Conservation (phyloP, 495 filamentous ascomycete genomes). For the Hyaloscypha hepaticicola region DNA sequence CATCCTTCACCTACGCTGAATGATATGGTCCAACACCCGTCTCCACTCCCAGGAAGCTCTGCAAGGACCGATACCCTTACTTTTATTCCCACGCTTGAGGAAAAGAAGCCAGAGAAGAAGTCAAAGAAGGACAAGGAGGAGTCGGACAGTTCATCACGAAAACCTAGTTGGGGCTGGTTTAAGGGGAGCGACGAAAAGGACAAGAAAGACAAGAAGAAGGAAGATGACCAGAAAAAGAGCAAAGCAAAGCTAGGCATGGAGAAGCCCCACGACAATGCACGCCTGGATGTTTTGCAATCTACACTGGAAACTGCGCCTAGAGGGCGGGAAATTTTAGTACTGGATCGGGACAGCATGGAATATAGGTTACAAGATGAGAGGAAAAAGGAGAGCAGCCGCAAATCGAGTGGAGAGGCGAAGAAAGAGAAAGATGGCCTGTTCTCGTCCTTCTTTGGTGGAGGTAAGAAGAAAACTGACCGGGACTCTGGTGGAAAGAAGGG, state of each 20-base stretch:
- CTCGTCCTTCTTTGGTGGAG: slow-evolving; percentile 85
- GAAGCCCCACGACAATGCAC: slow-evolving; percentile 67
- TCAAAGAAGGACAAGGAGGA: slow-evolving; percentile 61
- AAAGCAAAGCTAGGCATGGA: slow-evolving; percentile 56
- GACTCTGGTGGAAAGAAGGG: slow-evolving; percentile 67
- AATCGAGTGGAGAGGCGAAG: slow-evolving; percentile 70
- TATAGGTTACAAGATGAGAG: slow-evolving; percentile 75
- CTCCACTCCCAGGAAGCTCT: slow-evolving; percentile 67
- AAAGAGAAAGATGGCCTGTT: slow-evolving; percentile 88
- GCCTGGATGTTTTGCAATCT: slow-evolving; percentile 77
- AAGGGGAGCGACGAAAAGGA: slow-evolving; percentile 55
- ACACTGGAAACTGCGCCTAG: slow-evolving; percentile 67
- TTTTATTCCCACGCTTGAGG: slow-evolving; percentile 79
- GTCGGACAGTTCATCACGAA: slow-evolving; percentile 50
- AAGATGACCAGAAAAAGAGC: slow-evolving; percentile 54
- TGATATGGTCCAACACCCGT: slow-evolving; percentile 60
- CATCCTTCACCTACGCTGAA: slow-evolving; percentile 46
- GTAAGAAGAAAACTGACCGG: slow-evolving; percentile 75
- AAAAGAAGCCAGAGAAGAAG: slow-evolving; percentile 65
- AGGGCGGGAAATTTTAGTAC: slow-evolving; percentile 77
- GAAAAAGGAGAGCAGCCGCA: slow-evolving; percentile 75
- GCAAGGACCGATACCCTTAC: slow-evolving; percentile 76
- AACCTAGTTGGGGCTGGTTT: slow-evolving; percentile 76
- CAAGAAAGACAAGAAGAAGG: slow-evolving; percentile 59
- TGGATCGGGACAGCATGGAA: slow-evolving; percentile 75